Evolutionary conservation across 208 protist genomes (phyloP).

Genomic region (Lotmaria passim): DNA sequence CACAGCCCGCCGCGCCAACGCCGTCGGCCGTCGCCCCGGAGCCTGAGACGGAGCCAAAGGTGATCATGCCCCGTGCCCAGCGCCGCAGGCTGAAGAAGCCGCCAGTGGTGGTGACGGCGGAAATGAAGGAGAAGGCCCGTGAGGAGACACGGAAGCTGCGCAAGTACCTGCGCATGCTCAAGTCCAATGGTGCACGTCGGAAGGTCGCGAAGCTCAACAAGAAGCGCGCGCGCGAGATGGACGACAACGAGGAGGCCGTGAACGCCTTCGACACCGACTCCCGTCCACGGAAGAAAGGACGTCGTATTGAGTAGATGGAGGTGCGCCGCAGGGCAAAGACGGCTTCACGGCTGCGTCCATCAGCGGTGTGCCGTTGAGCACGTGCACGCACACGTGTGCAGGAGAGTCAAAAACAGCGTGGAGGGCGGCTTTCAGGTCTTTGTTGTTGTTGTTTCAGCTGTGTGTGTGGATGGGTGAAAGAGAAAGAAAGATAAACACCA

Average conservation of each 20-base stretch:
- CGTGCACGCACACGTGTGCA: too few relatives aligned
- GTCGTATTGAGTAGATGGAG: conserved; percentile 75
- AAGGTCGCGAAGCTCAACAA: conserved; percentile 75
- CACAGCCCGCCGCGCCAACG: not conserved
- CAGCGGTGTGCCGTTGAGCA: too few relatives aligned
- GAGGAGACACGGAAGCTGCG: conserved; percentile 85
- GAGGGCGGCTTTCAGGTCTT: too few relatives aligned
- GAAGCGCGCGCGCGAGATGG: conserved; percentile 77
- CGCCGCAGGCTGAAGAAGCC: conserved; percentile 81
- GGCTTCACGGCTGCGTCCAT: too few relatives aligned
- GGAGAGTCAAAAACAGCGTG: too few relatives aligned
- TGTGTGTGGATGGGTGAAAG: too few relatives aligned
- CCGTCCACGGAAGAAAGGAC: conserved; percentile 70
- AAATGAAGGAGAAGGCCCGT: conserved; percentile 80
- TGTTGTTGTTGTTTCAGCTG: too few relatives aligned
- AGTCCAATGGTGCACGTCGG: conserved; percentile 85
- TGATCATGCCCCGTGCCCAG: conserved; percentile 82
- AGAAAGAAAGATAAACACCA: too few relatives aligned
- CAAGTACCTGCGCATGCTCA: conserved; percentile 85
- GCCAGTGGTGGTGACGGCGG: conserved; percentile 68
- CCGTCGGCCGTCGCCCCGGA: not conserved
- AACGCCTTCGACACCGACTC: conserved; percentile 63
- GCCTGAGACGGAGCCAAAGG: conserved; percentile 36
- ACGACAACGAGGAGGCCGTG: conserved; percentile 65
- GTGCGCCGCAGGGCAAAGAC: not conserved